These are phyloP conservation scores for Aspergillus homomorphus DNA, from an alignment of 495 filamentous ascomycete genomes.

Conservation along the genomic window DNA sequence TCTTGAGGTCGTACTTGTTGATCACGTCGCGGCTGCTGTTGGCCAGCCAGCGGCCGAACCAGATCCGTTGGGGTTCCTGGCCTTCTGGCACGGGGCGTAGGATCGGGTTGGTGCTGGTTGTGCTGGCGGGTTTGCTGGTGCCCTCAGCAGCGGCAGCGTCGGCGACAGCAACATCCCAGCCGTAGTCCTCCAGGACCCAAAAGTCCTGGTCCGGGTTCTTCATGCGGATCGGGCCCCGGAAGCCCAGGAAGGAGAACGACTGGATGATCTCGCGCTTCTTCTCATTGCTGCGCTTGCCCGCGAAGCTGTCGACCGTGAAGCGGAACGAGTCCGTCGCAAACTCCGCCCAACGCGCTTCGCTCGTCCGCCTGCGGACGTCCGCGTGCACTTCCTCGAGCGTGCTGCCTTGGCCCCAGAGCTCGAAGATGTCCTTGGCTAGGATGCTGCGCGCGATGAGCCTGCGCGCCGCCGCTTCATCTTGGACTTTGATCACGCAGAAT, in stretches of 20 bases:
- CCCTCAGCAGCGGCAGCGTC: not conserved
- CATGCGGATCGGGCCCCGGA: constrained; percentile 74
- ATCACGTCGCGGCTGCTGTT: constrained; percentile 62
- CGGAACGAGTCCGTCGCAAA: constrained; percentile 68
- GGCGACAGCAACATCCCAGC: constrained; percentile 37
- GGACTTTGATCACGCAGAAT: constrained; percentile 73
- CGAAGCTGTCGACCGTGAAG: constrained; percentile 76
- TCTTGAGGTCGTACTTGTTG: constrained; percentile 82
- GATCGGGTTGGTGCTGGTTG: not conserved
- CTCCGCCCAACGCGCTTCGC: constrained; percentile 56
- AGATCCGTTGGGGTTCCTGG: constrained; percentile 55
- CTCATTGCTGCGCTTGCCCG: constrained; percentile 57
- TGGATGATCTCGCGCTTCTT: constrained; percentile 71
- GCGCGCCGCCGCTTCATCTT: constrained; percentile 60
- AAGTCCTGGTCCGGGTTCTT: constrained; percentile 69
- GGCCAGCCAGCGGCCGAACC: constrained; percentile 68
- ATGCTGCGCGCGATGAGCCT: constrained; percentile 71
- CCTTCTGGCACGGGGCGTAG: not conserved
- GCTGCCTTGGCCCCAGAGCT: constrained; percentile 77
- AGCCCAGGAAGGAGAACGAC: constrained; percentile 72
- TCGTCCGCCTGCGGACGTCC: constrained; percentile 53
- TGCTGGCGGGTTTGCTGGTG: not conserved
- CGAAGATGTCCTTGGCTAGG: constrained; percentile 75
- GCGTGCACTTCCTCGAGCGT: constrained; percentile 67
- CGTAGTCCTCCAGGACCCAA: constrained; percentile 75